Evolutionary conservation across 345 rosid genomes (phyloP).

Genomic region (Pugionium cornutum): DNA sequence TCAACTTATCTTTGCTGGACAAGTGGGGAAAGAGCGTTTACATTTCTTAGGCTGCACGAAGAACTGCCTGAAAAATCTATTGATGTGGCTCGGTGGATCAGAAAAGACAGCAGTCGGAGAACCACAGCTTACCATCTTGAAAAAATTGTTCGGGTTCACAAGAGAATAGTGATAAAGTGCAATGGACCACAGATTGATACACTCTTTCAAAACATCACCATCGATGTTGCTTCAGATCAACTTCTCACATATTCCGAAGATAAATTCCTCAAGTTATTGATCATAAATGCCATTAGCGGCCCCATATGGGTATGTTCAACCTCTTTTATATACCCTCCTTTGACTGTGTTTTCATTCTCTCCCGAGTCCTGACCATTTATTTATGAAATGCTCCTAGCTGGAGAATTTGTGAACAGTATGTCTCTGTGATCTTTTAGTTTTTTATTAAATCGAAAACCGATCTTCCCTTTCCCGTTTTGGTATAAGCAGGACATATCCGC

Average conservation of each 20-base stretch:
- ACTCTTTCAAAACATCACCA: conserved; percentile 52
- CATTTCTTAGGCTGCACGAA: conserved; percentile 68
- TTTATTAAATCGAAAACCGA: not conserved
- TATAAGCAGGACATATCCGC: conserved; percentile 56
- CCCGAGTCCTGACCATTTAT: not conserved
- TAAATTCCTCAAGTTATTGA: conserved; percentile 52
- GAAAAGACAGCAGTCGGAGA: conserved; percentile 38
- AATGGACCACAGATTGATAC: conserved; percentile 55
- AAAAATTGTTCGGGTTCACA: conserved; percentile 55
- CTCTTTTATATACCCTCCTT: not conserved
- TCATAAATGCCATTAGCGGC: conserved; percentile 56
- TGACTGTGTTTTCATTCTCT: not conserved
- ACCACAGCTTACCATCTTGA: conserved; percentile 51
- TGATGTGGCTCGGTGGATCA: conserved; percentile 45
- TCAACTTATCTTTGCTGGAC: conserved; percentile 83
- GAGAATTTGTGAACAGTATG: not conserved
- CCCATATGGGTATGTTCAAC: conserved; percentile 60
- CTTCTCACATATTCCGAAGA: conserved; percentile 61
- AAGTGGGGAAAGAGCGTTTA: conserved; percentile 63
- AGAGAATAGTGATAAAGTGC: conserved; percentile 56
- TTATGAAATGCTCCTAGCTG: not conserved
- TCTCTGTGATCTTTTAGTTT: not conserved
- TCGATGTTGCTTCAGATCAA: conserved; percentile 49
- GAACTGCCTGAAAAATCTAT: conserved; percentile 44
- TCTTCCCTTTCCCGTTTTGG: conserved; percentile 14